Evolutionary conservation across 305 asterid genomes (phyloP).

Genomic region (Solanum hybrid): DNA sequence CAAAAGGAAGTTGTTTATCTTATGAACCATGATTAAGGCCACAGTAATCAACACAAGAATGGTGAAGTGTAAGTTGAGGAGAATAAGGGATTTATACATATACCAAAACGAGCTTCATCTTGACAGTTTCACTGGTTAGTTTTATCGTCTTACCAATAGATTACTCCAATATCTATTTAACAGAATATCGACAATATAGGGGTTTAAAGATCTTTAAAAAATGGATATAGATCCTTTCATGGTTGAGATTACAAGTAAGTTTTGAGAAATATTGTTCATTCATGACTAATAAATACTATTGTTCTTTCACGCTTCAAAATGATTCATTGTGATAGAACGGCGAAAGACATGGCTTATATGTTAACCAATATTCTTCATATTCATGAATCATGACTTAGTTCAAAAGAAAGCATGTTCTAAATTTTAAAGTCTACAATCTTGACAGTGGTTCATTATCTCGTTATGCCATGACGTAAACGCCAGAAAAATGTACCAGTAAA

Average conservation of each 20-base stretch:
- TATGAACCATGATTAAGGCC: background rate
- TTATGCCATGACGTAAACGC: background rate
- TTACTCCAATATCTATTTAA: background rate
- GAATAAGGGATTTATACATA: background rate
- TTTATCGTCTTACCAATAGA: background rate
- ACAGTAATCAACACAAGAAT: background rate
- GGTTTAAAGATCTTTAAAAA: background rate
- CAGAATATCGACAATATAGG: background rate
- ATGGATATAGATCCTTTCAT: background rate
- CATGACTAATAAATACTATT: background rate
- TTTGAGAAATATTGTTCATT: background rate
- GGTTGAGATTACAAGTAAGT: background rate
- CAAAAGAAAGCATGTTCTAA: background rate
- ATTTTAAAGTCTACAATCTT: background rate
- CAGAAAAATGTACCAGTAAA: background rate
- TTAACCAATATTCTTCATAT: background rate
- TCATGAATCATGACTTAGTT: background rate
- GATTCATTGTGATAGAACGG: background rate
- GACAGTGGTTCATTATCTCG: background rate
- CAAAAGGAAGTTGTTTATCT: background rate
- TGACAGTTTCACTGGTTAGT: background rate
- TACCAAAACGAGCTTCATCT: background rate
- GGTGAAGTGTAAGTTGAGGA: background rate
- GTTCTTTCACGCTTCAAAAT: background rate
- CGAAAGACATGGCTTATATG: background rate